These are phyloP conservation scores for Hondaea fermentalgiana DNA, from an alignment of 108 stramenopile genomes.

Conservation along the genomic window DNA sequence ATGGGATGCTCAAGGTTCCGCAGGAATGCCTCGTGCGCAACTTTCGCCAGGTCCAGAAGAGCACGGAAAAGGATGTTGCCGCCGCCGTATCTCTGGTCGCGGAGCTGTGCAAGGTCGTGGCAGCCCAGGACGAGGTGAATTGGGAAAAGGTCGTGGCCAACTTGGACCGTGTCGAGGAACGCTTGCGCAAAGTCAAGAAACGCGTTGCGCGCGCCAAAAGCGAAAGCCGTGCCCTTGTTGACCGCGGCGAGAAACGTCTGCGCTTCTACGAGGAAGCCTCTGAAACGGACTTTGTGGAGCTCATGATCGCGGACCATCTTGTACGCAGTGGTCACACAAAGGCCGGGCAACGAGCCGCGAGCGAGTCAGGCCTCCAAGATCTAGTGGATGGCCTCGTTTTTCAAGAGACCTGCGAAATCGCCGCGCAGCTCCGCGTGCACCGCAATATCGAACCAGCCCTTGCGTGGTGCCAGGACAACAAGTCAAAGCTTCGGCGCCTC, in stretches of 20 bases:
- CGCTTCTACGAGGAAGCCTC: neutral
- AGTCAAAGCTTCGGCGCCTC: neutral
- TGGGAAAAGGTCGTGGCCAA: slow-evolving; percentile 9
- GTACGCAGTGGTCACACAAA: neutral
- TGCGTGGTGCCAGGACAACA: neutral
- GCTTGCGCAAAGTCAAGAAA: neutral
- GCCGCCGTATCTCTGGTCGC: neutral
- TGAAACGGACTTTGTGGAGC: neutral
- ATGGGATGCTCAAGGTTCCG: neutral
- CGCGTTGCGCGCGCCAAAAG: neutral
- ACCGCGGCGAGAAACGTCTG: neutral
- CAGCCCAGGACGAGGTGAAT: neutral
- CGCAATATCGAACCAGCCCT: neutral
- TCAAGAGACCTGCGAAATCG: neutral
- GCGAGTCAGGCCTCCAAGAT: neutral
- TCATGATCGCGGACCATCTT: neutral
- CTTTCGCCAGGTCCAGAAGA: neutral
- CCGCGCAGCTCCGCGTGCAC: neutral
- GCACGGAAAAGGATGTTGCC: neutral
- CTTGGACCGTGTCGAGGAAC: neutral
- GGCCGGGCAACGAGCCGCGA: neutral
- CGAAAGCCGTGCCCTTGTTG: neutral
- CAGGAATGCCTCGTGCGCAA: neutral
- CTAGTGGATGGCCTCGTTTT: neutral
- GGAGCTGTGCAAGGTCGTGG: neutral